Percentiles rank a stretch among this genome's conserved stretches.
These are phyloP conservation scores for Coniella vitis DNA, from an alignment of 2,329 filamentous ascomycete species.

Conservation along the genomic window DNA sequence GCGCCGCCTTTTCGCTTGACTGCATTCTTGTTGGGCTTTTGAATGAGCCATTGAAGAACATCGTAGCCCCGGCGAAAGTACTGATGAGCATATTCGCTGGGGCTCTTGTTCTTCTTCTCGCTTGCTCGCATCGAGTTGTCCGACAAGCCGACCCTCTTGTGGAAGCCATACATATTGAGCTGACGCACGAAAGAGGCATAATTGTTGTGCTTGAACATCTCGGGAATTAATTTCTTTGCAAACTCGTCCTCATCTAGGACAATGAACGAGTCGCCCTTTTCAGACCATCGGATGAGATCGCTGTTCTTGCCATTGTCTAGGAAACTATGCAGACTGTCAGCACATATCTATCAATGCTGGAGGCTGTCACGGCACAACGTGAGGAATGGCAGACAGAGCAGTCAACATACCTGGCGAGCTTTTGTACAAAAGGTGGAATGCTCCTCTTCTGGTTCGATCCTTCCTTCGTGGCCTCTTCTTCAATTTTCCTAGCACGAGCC, in stretches of 20 bases:
- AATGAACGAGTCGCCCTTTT: conserved; percentile 92
- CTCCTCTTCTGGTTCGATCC: conserved; percentile 11
- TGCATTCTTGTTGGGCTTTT: conserved; percentile 77
- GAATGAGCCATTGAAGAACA: conserved; percentile 90
- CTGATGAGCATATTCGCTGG: conserved; percentile 95
- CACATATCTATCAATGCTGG: no score
- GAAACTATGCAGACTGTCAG: conserved; percentile 54
- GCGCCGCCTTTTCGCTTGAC: conserved; percentile 46
- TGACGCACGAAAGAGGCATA: conserved; percentile 95
- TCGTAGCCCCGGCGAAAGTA: conserved; percentile 92
- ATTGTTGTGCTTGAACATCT: conserved; percentile 98
- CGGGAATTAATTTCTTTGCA: conserved; percentile 91
- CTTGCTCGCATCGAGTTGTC: conserved; percentile 98
- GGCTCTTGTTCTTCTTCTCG: conserved; percentile 94
- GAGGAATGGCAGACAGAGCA: background rate
- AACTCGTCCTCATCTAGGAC: conserved; percentile 98
- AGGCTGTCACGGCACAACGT: background rate
- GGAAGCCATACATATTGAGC: conserved; percentile 96
- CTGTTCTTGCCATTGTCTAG: conserved; percentile 89
- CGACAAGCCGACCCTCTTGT: conserved; percentile 88
- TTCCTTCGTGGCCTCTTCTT: conserved; percentile 84
- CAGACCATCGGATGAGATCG: conserved; percentile 93
- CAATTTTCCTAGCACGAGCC: conserved; percentile 51
- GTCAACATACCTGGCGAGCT: conserved; percentile 77
- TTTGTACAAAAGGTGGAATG: conserved; percentile 96